A percentile compares a stretch with the other conserved stretches of the same genome.
Evolutionary conservation across 1,284 basidiomycete species (phyloP).

Genomic region (Inonotus obliquus): DNA sequence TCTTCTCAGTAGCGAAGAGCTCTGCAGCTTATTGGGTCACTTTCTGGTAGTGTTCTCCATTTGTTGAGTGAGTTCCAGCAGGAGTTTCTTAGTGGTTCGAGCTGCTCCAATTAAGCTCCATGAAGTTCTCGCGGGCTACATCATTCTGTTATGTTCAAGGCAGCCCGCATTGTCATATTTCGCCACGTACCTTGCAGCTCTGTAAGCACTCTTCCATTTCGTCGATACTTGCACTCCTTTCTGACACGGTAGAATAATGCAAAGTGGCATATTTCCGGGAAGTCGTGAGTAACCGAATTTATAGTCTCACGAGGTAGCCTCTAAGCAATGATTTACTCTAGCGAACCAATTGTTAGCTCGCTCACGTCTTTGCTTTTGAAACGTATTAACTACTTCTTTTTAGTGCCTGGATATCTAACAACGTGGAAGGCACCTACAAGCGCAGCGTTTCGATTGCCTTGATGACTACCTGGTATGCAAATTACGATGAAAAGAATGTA

Average conservation of each 20-base stretch:
- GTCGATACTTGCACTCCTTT: background rate
- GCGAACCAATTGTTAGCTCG: conserved; percentile 57
- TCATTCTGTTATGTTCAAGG: conserved; percentile 63
- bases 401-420: conserved; percentile 67
- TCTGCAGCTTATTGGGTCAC: background rate
- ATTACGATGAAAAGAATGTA: too few species aligned
- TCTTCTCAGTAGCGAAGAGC: background rate
- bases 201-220: conserved; percentile 32
- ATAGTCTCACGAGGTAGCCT: background rate
- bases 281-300: conserved; percentile 43
- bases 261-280: conserved; percentile 64
- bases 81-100: background rate
- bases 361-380: background rate
- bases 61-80: background rate
- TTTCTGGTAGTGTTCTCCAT: background rate
- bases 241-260: conserved; percentile 18
- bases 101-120: background rate
- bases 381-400: background rate
- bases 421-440: conserved; percentile 74
- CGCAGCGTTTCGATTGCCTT: conserved; percentile 67
- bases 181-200: conserved; percentile 62
- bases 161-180: conserved; percentile 63
- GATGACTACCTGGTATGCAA: conserved; percentile 52
- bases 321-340: conserved; percentile 23
- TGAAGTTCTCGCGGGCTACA: conserved; percentile 51